Base-by-base conservation (phyloP, 331 rosid genomes). In the Erythrophleum ivorense region DNA sequence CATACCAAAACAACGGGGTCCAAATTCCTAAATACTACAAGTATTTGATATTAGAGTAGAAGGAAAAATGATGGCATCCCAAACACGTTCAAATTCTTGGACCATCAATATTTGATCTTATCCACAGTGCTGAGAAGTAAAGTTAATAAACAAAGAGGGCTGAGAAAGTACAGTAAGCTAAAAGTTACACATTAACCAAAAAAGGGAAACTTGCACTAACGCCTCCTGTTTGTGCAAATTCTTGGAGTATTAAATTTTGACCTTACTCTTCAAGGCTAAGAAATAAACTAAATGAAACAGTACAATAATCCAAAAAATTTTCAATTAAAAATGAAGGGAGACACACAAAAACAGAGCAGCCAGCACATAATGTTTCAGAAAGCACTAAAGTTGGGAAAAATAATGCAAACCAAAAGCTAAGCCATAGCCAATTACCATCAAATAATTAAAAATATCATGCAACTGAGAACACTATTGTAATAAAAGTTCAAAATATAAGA, bases 391-490 rank as follows among this genome's bases (percentile, higher is more conserved):
- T 24, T 49, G 36, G 46, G 24, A 59, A 76, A 12, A 58, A 60
- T 24, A 46, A 70, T 15, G 34, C 36, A 57, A 36, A 40, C 65
- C 62, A 76, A 70, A 79, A 58, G 65, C 54, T 33, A 52, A 73
- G 33, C 15, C 69, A 63, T 33, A 63, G 69, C 69, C n/a, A 48
- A 66, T 36, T 33, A 80, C 69, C 11, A 53, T 60, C 67, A 75
- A 21, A 80, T 58, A 12, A 7, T 63, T 57, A 78, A 49, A 31
- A 19, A 66, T 67, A 18, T 76, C 19, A 62, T 9, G 80, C 72
- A 62, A 63, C 10, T 54, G 46, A 72, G 68, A 46, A 71, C 24
- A 57, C 68, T 45, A 80, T 16, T 62, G 36, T 8, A 68, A 68
- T 18, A 68, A 68, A 50, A 73, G 40, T 19, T 67, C 57, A 21